These are phyloP conservation scores for Pythium dissotocum DNA, from an alignment of 352 stramenopile species.

Conservation along the genomic window DNA sequence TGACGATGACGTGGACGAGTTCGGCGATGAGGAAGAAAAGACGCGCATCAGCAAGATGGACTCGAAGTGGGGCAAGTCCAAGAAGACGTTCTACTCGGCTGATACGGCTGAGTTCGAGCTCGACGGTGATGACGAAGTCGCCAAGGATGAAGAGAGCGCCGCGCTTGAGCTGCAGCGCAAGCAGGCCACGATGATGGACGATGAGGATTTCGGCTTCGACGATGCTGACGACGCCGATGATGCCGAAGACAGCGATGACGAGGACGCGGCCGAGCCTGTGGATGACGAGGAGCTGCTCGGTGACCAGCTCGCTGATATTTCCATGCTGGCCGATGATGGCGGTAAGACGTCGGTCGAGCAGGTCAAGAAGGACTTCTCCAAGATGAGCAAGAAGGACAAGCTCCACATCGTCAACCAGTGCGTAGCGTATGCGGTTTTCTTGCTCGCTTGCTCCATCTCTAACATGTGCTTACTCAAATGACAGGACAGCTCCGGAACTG, in stretches of 20 bases:
- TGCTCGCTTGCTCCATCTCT: neutral
- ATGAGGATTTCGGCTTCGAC: slow-evolving; percentile 83
- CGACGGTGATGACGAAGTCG: slow-evolving; percentile 76
- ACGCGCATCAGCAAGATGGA: slow-evolving; percentile 78
- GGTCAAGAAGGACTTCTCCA: slow-evolving; percentile 82
- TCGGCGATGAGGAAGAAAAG: slow-evolving; percentile 65
- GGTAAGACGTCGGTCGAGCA: slow-evolving; percentile 56
- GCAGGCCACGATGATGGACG: slow-evolving; percentile 83
- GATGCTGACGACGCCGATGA: slow-evolving; percentile 27
- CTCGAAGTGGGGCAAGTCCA: slow-evolving; percentile 84
- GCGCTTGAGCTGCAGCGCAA: slow-evolving; percentile 84
- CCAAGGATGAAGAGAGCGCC: slow-evolving; percentile 83
- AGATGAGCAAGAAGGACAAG: slow-evolving; percentile 87
- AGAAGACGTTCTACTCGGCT: slow-evolving; percentile 86
- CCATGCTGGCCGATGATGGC: slow-evolving; percentile 57
- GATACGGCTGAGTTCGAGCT: slow-evolving; percentile 84
- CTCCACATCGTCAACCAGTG: slow-evolving; percentile 86
- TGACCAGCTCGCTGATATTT: slow-evolving; percentile 77
- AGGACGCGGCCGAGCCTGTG: slow-evolving; percentile 35
- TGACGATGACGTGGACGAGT: slow-evolving; percentile 49
- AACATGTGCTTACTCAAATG: neutral
- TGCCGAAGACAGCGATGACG: slow-evolving; percentile 44
- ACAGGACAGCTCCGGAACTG: slow-evolving; percentile 67
- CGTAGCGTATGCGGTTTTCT: slow-evolving; percentile 12
- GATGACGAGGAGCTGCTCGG: slow-evolving; percentile 75